phyloP scores from a whole-genome alignment of 306 rosid genomes.

The Vigna nakashimae region DNA sequence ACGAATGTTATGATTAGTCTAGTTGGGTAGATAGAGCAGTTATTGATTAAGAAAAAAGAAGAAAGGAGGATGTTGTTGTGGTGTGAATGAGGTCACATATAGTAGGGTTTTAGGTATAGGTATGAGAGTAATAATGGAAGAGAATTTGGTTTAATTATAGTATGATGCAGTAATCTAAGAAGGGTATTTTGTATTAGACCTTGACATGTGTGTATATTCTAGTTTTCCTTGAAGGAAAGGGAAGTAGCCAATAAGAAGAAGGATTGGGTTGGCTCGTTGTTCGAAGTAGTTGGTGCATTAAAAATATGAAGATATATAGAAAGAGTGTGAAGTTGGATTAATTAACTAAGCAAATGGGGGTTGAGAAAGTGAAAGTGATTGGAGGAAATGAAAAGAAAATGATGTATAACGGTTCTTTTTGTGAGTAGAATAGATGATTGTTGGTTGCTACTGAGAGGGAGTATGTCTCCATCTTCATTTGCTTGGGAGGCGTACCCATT shows the following conservation, averaged over 20 bases:
- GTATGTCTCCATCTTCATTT: constrained; percentile 42
- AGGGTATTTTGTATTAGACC: not conserved
- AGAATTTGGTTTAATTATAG: constrained; percentile 27
- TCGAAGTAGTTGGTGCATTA: constrained; percentile 38
- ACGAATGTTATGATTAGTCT: constrained; percentile 38
- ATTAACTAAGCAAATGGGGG: constrained; percentile 32
- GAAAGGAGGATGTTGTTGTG: constrained; percentile 26
- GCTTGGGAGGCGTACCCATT: constrained; percentile 59
- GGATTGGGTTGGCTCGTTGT: constrained; percentile 41
- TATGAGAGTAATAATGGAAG: constrained; percentile 37
- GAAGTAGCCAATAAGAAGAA: constrained; percentile 42
- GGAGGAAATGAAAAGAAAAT: constrained; percentile 44
- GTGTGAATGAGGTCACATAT: constrained; percentile 20
- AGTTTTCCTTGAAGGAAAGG: constrained; percentile 58
- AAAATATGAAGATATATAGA: constrained; percentile 20
- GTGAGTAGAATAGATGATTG: not conserved
- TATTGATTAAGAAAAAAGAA: constrained; percentile 34
- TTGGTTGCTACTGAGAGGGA: not conserved
- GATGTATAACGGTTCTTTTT: constrained; percentile 58
- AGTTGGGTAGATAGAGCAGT: constrained; percentile 31
- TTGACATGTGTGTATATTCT: constrained; percentile 39
- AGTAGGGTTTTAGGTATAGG: constrained; percentile 44
- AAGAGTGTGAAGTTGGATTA: constrained; percentile 39
- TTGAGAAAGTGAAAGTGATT: constrained; percentile 49
- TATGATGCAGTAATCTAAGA: not conserved